A percentile compares a stretch with the other conserved stretches of the same genome.
Evolutionary conservation across 2,329 filamentous ascomycete species (phyloP).

Genomic region (Colletotrichum destructivum): DNA sequence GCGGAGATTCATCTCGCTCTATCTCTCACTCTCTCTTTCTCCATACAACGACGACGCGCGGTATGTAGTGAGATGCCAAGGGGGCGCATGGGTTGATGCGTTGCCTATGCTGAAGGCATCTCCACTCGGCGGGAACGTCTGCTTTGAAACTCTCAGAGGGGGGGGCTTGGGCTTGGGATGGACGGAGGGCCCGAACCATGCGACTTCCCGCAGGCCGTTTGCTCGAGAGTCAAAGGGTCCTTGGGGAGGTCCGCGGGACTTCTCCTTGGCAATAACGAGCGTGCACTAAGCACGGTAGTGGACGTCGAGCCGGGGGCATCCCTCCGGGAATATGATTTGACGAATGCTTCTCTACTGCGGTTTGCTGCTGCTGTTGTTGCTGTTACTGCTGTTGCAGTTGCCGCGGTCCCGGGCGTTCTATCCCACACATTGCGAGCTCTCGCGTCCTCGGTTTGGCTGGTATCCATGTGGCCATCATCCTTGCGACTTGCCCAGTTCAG

Average conservation of each 20-base stretch:
- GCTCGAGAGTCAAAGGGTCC: not conserved
- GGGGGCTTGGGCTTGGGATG: conserved; percentile 6
- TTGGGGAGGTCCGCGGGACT: conserved; percentile 6
- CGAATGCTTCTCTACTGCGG: not conserved
- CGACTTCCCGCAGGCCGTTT: not conserved
- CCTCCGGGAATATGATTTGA: conserved; percentile 17
- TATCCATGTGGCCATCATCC: not conserved
- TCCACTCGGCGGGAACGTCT: conserved; percentile 24
- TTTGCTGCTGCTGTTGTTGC: no score
- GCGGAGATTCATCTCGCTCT: no score
- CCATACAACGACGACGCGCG: no score
- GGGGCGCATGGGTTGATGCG: conserved; percentile 14
- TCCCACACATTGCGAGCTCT: conserved; percentile 7
- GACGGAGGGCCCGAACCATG: conserved; percentile 37
- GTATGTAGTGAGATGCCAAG: not conserved
- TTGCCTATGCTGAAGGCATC: conserved; percentile 1
- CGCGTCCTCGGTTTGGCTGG: not conserved
- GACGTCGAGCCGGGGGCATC: conserved; percentile 19
- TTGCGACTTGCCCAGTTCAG: not conserved
- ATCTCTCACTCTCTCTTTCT: no score
- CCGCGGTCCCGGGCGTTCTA: conserved; percentile 15
- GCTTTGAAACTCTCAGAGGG: conserved; percentile 7
- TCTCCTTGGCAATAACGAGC: not conserved
- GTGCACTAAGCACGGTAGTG: no score
- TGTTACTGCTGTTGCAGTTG: not conserved